Conservation (phyloP, 495 filamentous ascomycete genomes). For the Rhypophila decipiens region DNA sequence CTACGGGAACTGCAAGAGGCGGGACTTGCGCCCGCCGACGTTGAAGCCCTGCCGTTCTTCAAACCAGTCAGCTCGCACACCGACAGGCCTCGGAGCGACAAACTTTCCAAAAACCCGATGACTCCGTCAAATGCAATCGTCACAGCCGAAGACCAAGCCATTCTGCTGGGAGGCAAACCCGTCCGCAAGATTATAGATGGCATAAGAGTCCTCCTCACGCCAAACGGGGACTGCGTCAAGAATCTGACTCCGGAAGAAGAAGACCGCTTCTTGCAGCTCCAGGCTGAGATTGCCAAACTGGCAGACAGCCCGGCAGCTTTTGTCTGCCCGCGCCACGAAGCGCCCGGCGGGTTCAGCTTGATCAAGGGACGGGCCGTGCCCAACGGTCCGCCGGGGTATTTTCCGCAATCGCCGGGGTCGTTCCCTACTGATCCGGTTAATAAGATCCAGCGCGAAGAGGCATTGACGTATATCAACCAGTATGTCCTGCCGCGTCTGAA, state of each 20-base stretch:
- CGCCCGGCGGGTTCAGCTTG: slow-evolving; percentile 43
- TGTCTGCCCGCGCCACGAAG: slow-evolving; percentile 38
- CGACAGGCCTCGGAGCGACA: slow-evolving; percentile 18
- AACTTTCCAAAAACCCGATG: slow-evolving; percentile 3
- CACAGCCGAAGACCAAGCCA: slow-evolving; percentile 44
- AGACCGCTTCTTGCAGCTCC: slow-evolving; percentile 66
- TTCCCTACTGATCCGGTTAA: slow-evolving; percentile 43
- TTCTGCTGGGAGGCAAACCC: slow-evolving; percentile 40
- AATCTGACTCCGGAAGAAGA: slow-evolving; percentile 74
- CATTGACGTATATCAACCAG: slow-evolving; percentile 61
- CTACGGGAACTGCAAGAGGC: slow-evolving; percentile 26
- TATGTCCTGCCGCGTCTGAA: slow-evolving; percentile 52
- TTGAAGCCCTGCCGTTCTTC: slow-evolving; percentile 32
- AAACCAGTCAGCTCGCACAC: slow-evolving; percentile 10
- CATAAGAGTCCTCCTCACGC: slow-evolving; percentile 62
- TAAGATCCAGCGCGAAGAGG: slow-evolving; percentile 56
- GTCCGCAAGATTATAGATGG: slow-evolving; percentile 45
- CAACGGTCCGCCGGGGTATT: slow-evolving; percentile 48
- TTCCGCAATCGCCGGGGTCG: slow-evolving; percentile 35
- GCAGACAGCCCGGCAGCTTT: slow-evolving; percentile 42
- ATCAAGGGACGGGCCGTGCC: slow-evolving; percentile 51
- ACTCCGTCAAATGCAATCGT: slow-evolving; percentile 41
- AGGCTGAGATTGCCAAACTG: slow-evolving; percentile 49
- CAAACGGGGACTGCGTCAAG: slow-evolving; percentile 69
- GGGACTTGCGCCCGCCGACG: slow-evolving; percentile 13